phyloP scores from a whole-genome alignment of 768 basidiomycete genomes.

The Glaciozyma martinii region DNA sequence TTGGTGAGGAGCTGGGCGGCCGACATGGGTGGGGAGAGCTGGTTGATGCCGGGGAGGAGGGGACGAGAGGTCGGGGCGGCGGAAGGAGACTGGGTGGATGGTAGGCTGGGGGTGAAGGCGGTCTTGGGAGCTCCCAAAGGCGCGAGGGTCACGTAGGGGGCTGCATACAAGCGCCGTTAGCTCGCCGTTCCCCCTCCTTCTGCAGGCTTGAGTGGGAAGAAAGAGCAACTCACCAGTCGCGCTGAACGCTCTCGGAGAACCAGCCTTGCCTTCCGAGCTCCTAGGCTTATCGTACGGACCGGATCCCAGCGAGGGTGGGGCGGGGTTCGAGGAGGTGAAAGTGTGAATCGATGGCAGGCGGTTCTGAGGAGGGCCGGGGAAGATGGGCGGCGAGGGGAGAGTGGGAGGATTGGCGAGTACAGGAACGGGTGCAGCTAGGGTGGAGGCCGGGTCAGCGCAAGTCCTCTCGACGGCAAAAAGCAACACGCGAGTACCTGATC shows the following conservation, averaged over 20 bases:
- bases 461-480: too few species aligned
- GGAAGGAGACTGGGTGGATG: neutral
- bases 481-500: too few species aligned
- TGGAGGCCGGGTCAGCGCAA: too few species aligned
- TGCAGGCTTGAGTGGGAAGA: too few species aligned
- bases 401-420: too few species aligned
- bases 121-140: neutral
- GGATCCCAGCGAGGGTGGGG: neutral
- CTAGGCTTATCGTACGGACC: neutral
- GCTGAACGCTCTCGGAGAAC: too few species aligned
- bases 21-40: neutral
- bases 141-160: neutral
- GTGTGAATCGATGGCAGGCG: neutral
- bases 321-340: neutral
- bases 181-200: too few species aligned
- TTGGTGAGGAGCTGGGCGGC: neutral
- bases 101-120: neutral
- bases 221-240: too few species aligned
- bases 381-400: neutral
- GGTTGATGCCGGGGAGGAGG: conserved; percentile 2
- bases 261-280: too few species aligned
- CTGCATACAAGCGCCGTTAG: neutral
- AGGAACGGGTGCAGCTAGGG: too few species aligned
- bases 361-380: neutral
- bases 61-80: neutral